A percentile compares a stretch with the other conserved stretches of the same genome.
These are phyloP conservation scores for Mortierella sp. DNA, from an alignment of 371 early-diverging fungal genomes.

Conservation along the genomic window DNA sequence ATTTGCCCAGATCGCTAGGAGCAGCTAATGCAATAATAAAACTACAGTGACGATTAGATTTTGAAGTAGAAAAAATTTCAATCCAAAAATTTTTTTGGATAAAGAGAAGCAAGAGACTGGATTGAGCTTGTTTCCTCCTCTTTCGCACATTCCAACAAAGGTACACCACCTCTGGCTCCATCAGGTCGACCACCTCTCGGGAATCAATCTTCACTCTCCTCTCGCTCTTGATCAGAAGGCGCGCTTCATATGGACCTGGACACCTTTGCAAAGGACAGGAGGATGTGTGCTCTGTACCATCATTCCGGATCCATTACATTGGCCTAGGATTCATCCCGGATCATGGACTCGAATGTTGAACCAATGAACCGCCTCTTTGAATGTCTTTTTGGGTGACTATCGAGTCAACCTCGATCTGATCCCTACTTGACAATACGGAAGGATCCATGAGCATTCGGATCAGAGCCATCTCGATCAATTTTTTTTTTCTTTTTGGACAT, in stretches of 20 bases:
- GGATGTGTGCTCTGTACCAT: too few species aligned
- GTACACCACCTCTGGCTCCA: slow-evolving; percentile 13
- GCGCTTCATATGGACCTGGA: background rate
- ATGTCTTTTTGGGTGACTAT: background rate
- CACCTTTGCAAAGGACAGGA: background rate
- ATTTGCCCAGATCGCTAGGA: too few species aligned
- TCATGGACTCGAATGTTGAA: background rate
- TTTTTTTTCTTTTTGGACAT: background rate
- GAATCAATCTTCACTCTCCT: background rate
- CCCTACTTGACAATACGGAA: background rate
- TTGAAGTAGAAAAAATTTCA: background rate
- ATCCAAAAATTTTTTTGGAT: too few species aligned
- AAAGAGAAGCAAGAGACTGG: background rate
- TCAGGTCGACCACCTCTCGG: background rate
- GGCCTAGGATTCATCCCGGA: slow-evolving; percentile 1
- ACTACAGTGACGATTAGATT: background rate
- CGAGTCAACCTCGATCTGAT: slow-evolving; percentile 2
- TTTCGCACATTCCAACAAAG: slow-evolving; percentile 53
- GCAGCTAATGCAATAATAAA: too few species aligned
- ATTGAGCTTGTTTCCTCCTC: slow-evolving; percentile 29
- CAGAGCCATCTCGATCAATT: slow-evolving; percentile 1
- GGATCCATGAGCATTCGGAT: background rate
- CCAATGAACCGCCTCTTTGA: background rate
- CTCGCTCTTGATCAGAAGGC: background rate
- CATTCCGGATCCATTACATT: background rate